Conservation (phyloP, 192 early-diverging fungal species). For the Coemansia sp. region DNA sequence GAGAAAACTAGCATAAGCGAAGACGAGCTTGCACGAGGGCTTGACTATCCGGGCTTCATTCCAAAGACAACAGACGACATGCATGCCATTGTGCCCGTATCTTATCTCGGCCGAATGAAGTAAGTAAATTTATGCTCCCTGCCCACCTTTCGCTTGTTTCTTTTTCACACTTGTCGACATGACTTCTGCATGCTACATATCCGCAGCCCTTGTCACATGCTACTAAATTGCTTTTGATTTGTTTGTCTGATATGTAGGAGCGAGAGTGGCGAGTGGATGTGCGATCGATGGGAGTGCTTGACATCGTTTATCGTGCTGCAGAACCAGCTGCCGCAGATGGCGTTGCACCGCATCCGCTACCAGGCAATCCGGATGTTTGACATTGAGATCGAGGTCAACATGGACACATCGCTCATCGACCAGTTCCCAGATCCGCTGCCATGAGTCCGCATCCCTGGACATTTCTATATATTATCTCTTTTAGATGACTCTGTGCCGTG, state of each 20-base stretch:
- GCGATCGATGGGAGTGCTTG: slow-evolving; percentile 48
- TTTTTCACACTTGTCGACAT: not conserved
- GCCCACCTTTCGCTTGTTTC: not conserved
- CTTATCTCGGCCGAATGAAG: slow-evolving; percentile 51
- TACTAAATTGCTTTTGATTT: slow-evolving; percentile 1
- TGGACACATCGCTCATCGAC: slow-evolving; percentile 45
- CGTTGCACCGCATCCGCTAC: slow-evolving; percentile 48
- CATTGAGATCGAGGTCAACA: slow-evolving; percentile 48
- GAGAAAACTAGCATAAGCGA: slow-evolving; percentile 13
- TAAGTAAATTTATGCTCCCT: slow-evolving; percentile 11
- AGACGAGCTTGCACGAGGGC: slow-evolving; percentile 28
- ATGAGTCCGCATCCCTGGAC: not conserved
- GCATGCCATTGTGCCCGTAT: slow-evolving; percentile 38
- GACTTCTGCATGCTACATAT: slow-evolving; percentile 3
- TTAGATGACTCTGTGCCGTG: not conserved
- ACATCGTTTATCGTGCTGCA: slow-evolving; percentile 48
- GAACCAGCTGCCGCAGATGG: slow-evolving; percentile 42
- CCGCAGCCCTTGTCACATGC: not conserved
- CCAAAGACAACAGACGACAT: slow-evolving; percentile 31
- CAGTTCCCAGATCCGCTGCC: slow-evolving; percentile 14
- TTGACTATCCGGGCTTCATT: slow-evolving; percentile 48
- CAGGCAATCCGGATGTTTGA: slow-evolving; percentile 43
- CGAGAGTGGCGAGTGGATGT: slow-evolving; percentile 53
- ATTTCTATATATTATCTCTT: not conserved
- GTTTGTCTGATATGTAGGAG: slow-evolving; percentile 8